phyloP scores from a whole-genome alignment of 2,329 filamentous ascomycete species.

The Hypoxylon sp. region DNA sequence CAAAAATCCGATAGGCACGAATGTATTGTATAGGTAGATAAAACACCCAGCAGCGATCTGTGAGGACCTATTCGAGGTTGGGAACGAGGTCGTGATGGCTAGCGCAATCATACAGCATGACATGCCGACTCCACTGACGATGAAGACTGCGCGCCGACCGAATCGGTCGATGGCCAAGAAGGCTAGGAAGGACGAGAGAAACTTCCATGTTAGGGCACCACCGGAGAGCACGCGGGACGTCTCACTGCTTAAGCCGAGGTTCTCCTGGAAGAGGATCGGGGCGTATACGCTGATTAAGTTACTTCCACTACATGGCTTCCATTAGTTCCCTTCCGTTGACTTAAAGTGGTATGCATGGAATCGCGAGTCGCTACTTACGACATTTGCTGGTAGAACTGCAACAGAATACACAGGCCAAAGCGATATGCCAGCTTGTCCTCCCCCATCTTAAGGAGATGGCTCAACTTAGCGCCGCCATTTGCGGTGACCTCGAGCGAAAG shows the following conservation, averaged over 20 bases:
- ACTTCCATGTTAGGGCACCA: slow-evolving; percentile 70
- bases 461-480: slow-evolving; percentile 56
- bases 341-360: neutral
- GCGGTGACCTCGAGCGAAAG: slow-evolving; percentile 62
- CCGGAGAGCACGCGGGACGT: slow-evolving; percentile 60
- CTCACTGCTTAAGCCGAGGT: slow-evolving; percentile 58
- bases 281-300: slow-evolving; percentile 65
- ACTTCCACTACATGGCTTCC: slow-evolving; percentile 55
- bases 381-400: slow-evolving; percentile 68
- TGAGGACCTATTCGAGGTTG: slow-evolving; percentile 60
- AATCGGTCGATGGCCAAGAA: slow-evolving; percentile 67
- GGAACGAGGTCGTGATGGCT: slow-evolving; percentile 66
- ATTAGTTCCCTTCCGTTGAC: slow-evolving; percentile 23
- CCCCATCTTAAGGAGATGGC: slow-evolving; percentile 64
- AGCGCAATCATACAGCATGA: slow-evolving; percentile 68
- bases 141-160: slow-evolving; percentile 66
- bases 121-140: slow-evolving; percentile 68
- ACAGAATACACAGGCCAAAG: slow-evolving; percentile 64
- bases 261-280: slow-evolving; percentile 59
- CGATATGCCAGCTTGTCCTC: slow-evolving; percentile 66
- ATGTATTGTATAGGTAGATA: slow-evolving; percentile 73
- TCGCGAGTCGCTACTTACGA: slow-evolving; percentile 44
- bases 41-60: slow-evolving; percentile 69
- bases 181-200: slow-evolving; percentile 60
- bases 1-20: slow-evolving; percentile 71